A percentile compares a stretch with the other conserved stretches of the same genome.
Conservation (phyloP, 2,329 filamentous ascomycete species). For the Neophaeococcomyces aloes region DNA sequence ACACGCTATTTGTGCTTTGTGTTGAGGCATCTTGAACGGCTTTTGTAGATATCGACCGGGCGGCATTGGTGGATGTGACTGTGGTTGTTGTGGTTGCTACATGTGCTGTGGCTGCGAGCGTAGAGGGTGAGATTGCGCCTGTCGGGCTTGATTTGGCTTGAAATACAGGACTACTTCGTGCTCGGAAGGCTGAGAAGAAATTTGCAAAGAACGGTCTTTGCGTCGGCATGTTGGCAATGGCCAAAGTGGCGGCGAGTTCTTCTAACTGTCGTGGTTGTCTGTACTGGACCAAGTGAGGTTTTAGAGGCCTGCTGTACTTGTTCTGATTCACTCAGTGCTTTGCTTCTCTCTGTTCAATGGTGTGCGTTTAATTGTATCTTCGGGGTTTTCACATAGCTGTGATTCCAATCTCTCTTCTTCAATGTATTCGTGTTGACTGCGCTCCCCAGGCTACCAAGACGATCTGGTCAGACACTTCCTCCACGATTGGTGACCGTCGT, state of each 20-base stretch:
- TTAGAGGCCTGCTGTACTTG: background rate
- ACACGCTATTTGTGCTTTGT: slow-evolving; percentile 21
- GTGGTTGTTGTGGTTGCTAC: slow-evolving; percentile 29
- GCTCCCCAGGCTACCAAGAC: too few species aligned
- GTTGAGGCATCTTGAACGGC: too few species aligned
- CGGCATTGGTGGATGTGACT: slow-evolving; percentile 30
- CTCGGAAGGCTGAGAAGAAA: slow-evolving; percentile 57
- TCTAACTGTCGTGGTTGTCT: background rate
- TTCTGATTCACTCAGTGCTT: too few species aligned
- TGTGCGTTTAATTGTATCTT: too few species aligned
- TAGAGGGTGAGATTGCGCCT: slow-evolving; percentile 23
- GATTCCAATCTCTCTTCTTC: too few species aligned
- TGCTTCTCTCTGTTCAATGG: too few species aligned
- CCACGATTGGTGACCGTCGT: too few species aligned
- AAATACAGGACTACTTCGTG: slow-evolving; percentile 45
- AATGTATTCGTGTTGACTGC: too few species aligned
- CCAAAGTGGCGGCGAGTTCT: background rate
- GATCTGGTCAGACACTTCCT: too few species aligned
- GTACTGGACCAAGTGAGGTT: background rate
- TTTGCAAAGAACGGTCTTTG: slow-evolving; percentile 56
- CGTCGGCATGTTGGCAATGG: slow-evolving; percentile 48
- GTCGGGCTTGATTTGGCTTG: slow-evolving; percentile 43
- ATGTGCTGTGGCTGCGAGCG: slow-evolving; percentile 28
- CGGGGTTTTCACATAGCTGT: too few species aligned
- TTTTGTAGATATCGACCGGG: slow-evolving; percentile 41